Evolutionary conservation across 2,329 filamentous ascomycete genomes (phyloP), one percentile per base, ranked within the genome.

Genomic region (Hypoxylon sp.): DNA sequence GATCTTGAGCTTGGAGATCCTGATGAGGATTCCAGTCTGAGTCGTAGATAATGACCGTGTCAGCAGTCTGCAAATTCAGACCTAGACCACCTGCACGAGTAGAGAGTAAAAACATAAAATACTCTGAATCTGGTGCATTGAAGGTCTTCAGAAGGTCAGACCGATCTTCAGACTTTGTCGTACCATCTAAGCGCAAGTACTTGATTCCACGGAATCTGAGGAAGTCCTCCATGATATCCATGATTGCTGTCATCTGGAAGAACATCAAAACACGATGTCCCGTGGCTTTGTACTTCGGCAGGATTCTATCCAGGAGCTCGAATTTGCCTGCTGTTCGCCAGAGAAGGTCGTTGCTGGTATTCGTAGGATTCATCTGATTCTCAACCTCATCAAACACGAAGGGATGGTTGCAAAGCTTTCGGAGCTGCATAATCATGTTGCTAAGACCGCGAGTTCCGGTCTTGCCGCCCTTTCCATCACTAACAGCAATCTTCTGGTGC

Each of bases 161-260:
- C 70, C 96, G 93, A 80, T 99, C 96, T 75, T 99, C 96, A 0
- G 96, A 94, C 78, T 99, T 99, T 46, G 96, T 99, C 0, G 93
- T 96, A 82, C 96, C 96, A 75, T 99, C 96, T 64, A 99, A 85
- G 77, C 96, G 93, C 70, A 99, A 85, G 77, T 97, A 99, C 74
- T 91, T 86, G 71, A 97, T 85, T 48, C 90, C 91, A 69, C 93
- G 88, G 75, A 93, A 91, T 2, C 95, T 91, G 67, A 99, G 81
- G 78, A 97, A 99, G 78, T 99, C 96, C 74, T 99, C 96, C 96
- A 99, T 98, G 75, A 99, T 99, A 80, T 99, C 97, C 96, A 99
- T 99, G 77, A 99, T 99, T 67, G 97, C 94, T 3, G 96, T 99
- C 96, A 99, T 99, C 79, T 99, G 96, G 85, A 99, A 99, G 87